These are phyloP conservation scores for Flaveria linearis DNA, from an alignment of 129 eudicot genomes.

Conservation along the genomic window DNA sequence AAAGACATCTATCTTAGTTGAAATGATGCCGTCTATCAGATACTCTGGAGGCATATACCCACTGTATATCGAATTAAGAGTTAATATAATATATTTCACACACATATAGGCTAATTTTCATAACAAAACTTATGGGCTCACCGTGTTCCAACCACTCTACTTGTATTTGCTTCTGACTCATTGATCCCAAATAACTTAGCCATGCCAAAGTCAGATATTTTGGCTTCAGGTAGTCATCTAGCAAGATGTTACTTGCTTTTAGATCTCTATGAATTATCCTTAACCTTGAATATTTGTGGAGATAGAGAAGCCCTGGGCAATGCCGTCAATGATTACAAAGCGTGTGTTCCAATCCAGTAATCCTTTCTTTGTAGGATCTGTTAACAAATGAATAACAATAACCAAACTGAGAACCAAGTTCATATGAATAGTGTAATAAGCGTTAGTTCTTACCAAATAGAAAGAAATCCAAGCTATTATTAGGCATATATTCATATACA, in stretches of 20 bases:
- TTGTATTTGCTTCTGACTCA: conserved; percentile 36
- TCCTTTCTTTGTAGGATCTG: conserved; percentile 29
- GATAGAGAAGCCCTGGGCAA: conserved; percentile 41
- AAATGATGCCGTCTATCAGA: conserved; percentile 26
- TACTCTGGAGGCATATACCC: conserved; percentile 43
- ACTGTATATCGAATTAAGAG: conserved; percentile 19
- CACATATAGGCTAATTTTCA: not conserved
- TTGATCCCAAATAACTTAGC: conserved; percentile 33
- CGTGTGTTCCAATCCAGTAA: conserved; percentile 32
- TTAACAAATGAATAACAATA: not conserved
- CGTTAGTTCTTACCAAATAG: conserved; percentile 28
- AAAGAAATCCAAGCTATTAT: conserved; percentile 35
- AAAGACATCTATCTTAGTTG: conserved; percentile 30
- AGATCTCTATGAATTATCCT: conserved; percentile 40
- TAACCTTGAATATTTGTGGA: conserved; percentile 35
- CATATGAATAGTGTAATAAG: not conserved
- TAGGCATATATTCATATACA: conserved; percentile 36
- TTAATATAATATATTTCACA: not conserved
- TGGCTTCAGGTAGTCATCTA: conserved; percentile 34
- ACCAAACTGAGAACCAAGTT: not conserved
- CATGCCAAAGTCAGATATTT: conserved; percentile 38
- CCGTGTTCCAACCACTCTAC: conserved; percentile 42
- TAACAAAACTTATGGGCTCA: conserved; percentile 9
- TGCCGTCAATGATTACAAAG: conserved; percentile 35
- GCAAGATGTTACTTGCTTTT: conserved; percentile 40